These are phyloP conservation scores for Rhodotorula taiwanensis DNA, from an alignment of 768 basidiomycete genomes.

Conservation along the genomic window DNA sequence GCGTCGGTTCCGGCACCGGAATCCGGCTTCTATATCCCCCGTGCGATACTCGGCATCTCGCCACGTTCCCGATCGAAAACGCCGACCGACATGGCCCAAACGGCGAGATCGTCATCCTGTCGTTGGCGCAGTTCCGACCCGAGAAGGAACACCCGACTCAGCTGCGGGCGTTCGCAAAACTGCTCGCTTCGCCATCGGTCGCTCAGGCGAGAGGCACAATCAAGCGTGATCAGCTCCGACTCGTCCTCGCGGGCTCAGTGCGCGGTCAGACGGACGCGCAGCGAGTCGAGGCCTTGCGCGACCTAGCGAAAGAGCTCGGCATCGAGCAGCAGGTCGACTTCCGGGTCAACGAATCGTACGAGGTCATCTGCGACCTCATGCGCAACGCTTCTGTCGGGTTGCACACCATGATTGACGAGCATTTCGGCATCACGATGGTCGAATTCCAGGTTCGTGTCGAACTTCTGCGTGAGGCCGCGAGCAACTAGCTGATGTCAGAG, in stretches of 20 bases:
- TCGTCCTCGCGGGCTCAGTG: slow-evolving; percentile 77
- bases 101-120: slow-evolving; percentile 61
- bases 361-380: slow-evolving; percentile 63
- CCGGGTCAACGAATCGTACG: slow-evolving; percentile 72
- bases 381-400: slow-evolving; percentile 72
- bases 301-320: slow-evolving; percentile 57
- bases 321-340: slow-evolving; percentile 60
- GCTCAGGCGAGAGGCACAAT: slow-evolving; percentile 40
- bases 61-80: slow-evolving; percentile 49
- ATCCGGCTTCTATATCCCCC: slow-evolving; percentile 71
- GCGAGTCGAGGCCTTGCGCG: slow-evolving; percentile 59
- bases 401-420: slow-evolving; percentile 96
- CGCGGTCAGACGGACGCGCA: slow-evolving; percentile 68
- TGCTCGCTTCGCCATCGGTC: slow-evolving; percentile 48
- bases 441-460: slow-evolving; percentile 76
- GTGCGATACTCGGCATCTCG: slow-evolving; percentile 74
- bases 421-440: slow-evolving; percentile 96
- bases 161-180: slow-evolving; percentile 58
- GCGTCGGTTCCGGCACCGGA: not conserved
- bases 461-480: too few relatives aligned
- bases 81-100: slow-evolving; percentile 37
- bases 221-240: slow-evolving; percentile 47
- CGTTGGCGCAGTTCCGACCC: slow-evolving; percentile 89
- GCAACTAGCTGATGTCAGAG: not conserved
- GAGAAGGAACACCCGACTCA: slow-evolving; percentile 90